Conservation (phyloP, 768 basidiomycete species). For the Candolleomyces eurysporus region DNA sequence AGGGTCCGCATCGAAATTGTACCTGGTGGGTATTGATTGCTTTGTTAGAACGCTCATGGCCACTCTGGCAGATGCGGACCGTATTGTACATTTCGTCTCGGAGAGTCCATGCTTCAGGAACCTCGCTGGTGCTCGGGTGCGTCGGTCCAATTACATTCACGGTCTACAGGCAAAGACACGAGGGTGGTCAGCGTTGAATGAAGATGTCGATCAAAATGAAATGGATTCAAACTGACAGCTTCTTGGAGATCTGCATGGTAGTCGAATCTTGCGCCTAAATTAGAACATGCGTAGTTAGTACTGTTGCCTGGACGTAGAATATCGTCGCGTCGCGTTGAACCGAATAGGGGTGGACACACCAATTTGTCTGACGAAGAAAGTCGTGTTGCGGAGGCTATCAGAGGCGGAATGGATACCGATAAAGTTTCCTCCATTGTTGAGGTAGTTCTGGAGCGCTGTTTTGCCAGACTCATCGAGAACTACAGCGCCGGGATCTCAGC, state of each 20-base stretch:
- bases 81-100: slow-evolving; percentile 57
- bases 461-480: slow-evolving; percentile 63
- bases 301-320: too few relatives aligned
- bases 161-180: slow-evolving; percentile 34
- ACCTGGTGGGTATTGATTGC: slow-evolving; percentile 35
- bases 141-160: slow-evolving; percentile 53
- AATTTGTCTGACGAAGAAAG: slow-evolving; percentile 53
- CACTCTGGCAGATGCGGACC: background rate
- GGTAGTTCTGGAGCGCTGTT: slow-evolving; percentile 59
- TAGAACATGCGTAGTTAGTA: background rate
- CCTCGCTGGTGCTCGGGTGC: slow-evolving; percentile 60
- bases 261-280: slow-evolving; percentile 62
- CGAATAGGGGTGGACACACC: slow-evolving; percentile 33
- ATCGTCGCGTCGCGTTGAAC: too few relatives aligned
- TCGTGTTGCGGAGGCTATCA: slow-evolving; percentile 56
- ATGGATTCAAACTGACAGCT: slow-evolving; percentile 44
- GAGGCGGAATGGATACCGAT: slow-evolving; percentile 67
- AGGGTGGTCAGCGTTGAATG: background rate
- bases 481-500: slow-evolving; percentile 16
- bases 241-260: slow-evolving; percentile 66
- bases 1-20: slow-evolving; percentile 74
- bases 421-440: slow-evolving; percentile 70
- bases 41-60: background rate
- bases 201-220: background rate
- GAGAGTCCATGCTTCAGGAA: slow-evolving; percentile 52